These are phyloP conservation scores for Eucalyptus decipiens DNA, from an alignment of 345 rosid genomes.

Conservation along the genomic window DNA sequence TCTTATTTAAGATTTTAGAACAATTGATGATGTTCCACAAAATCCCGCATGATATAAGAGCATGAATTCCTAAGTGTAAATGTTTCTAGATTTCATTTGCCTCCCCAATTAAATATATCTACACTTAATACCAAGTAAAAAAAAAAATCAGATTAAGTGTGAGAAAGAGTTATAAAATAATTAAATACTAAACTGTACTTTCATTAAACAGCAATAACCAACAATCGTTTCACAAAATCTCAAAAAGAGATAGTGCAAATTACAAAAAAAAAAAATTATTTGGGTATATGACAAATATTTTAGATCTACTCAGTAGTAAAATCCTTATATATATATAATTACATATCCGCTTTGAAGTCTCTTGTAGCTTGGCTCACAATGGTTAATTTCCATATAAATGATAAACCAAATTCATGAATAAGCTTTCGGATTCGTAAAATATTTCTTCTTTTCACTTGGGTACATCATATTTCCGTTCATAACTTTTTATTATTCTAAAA, in stretches of 20 bases:
- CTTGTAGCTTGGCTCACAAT: not conserved
- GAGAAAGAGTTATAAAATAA: too few species aligned
- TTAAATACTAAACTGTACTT: too few species aligned
- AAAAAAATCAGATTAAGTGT: too few species aligned
- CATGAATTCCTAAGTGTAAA: accelerated
- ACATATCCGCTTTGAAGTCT: not conserved
- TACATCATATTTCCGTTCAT: not conserved
- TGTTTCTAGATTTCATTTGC: too few species aligned
- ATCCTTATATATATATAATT: not conserved
- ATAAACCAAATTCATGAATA: not conserved
- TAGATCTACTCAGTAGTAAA: not conserved
- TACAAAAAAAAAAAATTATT: not conserved
- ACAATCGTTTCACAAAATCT: accelerated
- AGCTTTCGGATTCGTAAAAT: not conserved
- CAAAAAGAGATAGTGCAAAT: not conserved
- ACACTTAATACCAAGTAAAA: too few species aligned
- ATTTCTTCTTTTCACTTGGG: not conserved
- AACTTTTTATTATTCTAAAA: not conserved
- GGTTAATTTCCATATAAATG: not conserved
- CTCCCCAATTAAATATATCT: too few species aligned
- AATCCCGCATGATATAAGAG: accelerated
- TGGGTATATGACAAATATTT: not conserved
- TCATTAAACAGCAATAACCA: accelerated
- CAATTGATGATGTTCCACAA: too few species aligned
- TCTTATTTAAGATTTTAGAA: not conserved